Evolutionary conservation across 176 grass and related monocot species (phyloP), one percentile per base, ranked within the genome.

Genomic region (Cenchrus fungigraminus): DNA sequence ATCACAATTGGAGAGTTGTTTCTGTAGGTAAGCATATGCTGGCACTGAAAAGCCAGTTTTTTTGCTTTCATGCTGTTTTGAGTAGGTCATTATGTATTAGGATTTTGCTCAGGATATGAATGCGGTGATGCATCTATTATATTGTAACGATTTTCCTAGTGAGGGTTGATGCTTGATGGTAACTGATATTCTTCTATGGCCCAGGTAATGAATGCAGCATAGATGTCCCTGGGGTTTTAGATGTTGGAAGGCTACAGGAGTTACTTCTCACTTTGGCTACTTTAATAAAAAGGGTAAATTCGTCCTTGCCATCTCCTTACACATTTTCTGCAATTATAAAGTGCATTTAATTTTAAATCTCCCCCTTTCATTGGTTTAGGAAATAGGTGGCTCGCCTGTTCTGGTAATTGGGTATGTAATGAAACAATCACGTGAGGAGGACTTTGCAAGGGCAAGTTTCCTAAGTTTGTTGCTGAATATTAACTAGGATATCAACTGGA

Each of bases 401-500:
- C 68, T 98, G 68, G 55, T 86, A n/a, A 76, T 94, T 91, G 96
- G 96, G 42, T 92, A 95, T 89, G 53, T 92, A 25, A 98, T 98
- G 96, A 98, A 98, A 81, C 75, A 92, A 83, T 98, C 96, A 62
- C 91, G 93, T 1, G 96, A 98, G 86, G 84, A 94, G 85, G 96
- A 98, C 83, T 98, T 95, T 73, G 92, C 90, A 50, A 98, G 89
- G 88, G 96, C 83, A 98, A 92, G 74, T 87, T 78, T 82, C 17
- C n/a, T 47, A 60, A 82, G 5, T 71, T 43, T 78, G 62, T 85
- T 79, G 59, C 13, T 78, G 76, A 55, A 83, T 80, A 45, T 69
- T 43, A 46, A 47, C 9, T 80, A 72, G 43, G 28, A 40, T 72
- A 73, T 73, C 13, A 82, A 44, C 65, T 72, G 11, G 43, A 50